Percentiles rank a stretch among this genome's conserved stretches.
These are phyloP conservation scores for Penicillium goetzii DNA, from an alignment of 495 filamentous ascomycete species.

Conservation along the genomic window DNA sequence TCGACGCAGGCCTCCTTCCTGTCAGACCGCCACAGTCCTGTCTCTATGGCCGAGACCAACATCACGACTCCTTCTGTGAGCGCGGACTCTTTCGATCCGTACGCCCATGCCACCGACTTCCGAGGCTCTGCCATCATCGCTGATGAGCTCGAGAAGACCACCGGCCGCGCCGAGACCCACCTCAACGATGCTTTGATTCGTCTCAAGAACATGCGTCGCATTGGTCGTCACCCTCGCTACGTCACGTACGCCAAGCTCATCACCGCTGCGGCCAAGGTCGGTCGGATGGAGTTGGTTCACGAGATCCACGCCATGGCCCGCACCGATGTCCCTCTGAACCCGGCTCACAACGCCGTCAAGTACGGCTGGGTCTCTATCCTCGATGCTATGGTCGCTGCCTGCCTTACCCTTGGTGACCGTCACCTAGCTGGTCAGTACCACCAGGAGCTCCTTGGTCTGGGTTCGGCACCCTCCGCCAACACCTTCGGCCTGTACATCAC, in stretches of 20 bases:
- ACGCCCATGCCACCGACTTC: conserved; percentile 86
- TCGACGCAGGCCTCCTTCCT: conserved; percentile 39
- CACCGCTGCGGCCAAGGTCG: conserved; percentile 80
- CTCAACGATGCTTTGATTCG: conserved; percentile 80
- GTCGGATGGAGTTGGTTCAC: conserved; percentile 75
- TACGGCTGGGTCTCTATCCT: conserved; percentile 95
- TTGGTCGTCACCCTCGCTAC: conserved; percentile 89
- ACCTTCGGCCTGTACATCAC: conserved; percentile 99
- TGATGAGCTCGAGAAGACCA: conserved; percentile 78
- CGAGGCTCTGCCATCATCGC: conserved; percentile 88
- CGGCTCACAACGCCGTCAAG: conserved; percentile 79
- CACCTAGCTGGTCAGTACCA: conserved; percentile 81
- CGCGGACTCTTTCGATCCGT: conserved; percentile 87
- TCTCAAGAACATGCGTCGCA: conserved; percentile 89
- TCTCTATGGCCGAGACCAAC: conserved; percentile 42
- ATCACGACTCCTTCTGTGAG: conserved; percentile 49
- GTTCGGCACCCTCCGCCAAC: conserved; percentile 89
- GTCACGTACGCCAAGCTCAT: conserved; percentile 96
- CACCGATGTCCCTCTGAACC: conserved; percentile 79
- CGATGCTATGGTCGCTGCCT: conserved; percentile 94
- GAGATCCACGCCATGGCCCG: conserved; percentile 89
- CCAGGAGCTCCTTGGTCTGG: conserved; percentile 84
- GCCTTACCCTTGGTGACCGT: conserved; percentile 81
- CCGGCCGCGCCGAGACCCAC: conserved; percentile 65
- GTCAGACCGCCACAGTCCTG: conserved; percentile 44